Evolutionary conservation across 83 land plant species (phyloP).

Genomic region (Larix sibirica): DNA sequence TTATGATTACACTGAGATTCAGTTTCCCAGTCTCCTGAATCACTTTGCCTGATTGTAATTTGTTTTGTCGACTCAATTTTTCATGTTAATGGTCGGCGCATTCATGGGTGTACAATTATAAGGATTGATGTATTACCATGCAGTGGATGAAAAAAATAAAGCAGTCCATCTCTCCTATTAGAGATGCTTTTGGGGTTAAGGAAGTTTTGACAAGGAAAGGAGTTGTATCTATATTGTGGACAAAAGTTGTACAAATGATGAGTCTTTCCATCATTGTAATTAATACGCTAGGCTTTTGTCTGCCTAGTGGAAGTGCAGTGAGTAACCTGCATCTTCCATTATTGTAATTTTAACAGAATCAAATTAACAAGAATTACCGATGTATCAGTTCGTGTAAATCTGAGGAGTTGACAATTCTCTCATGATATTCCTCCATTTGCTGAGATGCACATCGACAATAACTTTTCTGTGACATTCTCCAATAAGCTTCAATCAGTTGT

Average conservation of each 20-base stretch:
- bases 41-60: conserved; percentile 12
- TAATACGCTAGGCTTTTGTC: conserved; percentile 13
- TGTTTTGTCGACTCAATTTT: conserved; percentile 17
- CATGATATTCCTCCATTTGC: background rate
- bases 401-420: background rate
- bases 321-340: conserved; percentile 15
- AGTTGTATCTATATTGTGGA: conserved; percentile 17
- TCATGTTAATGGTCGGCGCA: conserved; percentile 15
- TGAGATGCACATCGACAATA: background rate
- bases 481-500: background rate
- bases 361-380: conserved; percentile 1
- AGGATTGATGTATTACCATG: background rate
- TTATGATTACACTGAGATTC: background rate
- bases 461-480: background rate
- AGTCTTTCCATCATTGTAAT: conserved; percentile 5
- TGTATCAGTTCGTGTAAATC: conserved; percentile 8
- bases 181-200: conserved; percentile 16
- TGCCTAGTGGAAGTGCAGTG: conserved; percentile 15
- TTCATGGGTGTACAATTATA: conserved; percentile 15
- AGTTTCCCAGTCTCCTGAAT: background rate
- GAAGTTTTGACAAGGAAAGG: conserved; percentile 15
- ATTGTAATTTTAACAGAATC: conserved; percentile 18
- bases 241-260: conserved; percentile 12
- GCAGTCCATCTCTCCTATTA: conserved; percentile 14
- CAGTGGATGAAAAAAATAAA: conserved; percentile 12